phyloP scores from a whole-genome alignment of 305 asterid genomes.

The Andrographis paniculata region DNA sequence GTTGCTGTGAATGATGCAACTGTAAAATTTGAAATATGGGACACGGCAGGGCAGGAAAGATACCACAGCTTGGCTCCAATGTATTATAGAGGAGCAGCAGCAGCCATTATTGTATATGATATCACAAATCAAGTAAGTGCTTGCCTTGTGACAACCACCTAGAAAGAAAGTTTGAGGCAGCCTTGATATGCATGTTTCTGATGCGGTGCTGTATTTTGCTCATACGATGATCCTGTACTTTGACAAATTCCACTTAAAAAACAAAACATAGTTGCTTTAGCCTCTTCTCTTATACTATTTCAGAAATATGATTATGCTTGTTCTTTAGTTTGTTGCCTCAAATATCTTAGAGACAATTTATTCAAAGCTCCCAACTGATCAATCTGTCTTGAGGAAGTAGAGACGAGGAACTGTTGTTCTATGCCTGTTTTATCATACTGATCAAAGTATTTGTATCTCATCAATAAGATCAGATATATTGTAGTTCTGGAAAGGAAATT shows the following conservation, averaged over 20 bases:
- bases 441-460: slow-evolving; percentile 1
- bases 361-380: too few relatives aligned
- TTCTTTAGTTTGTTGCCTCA: too few relatives aligned
- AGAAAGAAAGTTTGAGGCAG: too few relatives aligned
- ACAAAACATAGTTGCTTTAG: too few relatives aligned
- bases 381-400: too few relatives aligned
- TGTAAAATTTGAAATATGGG: slow-evolving; percentile 85
- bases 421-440: too few relatives aligned
- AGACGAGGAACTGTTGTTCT: too few relatives aligned
- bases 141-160: background rate
- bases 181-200: background rate
- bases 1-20: slow-evolving; percentile 73
- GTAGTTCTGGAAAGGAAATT: too few relatives aligned
- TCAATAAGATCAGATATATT: background rate
- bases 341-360: too few relatives aligned
- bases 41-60: slow-evolving; percentile 88
- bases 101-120: slow-evolving; percentile 71
- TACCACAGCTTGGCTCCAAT: slow-evolving; percentile 88
- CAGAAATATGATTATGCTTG: too few relatives aligned
- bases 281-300: too few relatives aligned
- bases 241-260: too few relatives aligned
- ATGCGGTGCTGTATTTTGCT: background rate
- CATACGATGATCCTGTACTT: background rate
- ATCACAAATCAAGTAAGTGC: slow-evolving; percentile 56
- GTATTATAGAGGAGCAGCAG: slow-evolving; percentile 90